Base-by-base conservation (phyloP, 495 filamentous ascomycete species). In the Penicillium diatomitis region DNA sequence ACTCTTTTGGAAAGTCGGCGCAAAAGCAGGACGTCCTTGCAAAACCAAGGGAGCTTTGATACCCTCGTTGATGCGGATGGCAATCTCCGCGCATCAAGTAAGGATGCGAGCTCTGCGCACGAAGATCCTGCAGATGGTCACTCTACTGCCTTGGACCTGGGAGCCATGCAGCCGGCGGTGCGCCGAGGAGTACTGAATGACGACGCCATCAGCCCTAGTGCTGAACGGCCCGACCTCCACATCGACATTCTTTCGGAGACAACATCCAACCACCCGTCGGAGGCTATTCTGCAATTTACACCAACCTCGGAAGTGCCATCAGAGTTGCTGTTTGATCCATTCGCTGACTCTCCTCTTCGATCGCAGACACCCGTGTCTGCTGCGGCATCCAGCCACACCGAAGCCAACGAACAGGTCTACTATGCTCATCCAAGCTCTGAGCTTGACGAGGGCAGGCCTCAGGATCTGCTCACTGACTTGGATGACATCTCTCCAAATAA, bases 51-150 rank as follows among this genome's bases (percentile, higher is more conserved):
- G 49, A 62, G 62, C 28, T 82, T 83, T 53, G 79, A 82, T 50
- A 55, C 75, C 12, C 53, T 83, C 2, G 77, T 83, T 35, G 76
- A 77, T 46, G 61, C 69, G 28, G 70, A 80, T 43, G 79, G 79
- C 5, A 67, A 60, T 38, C 62, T 83, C 41, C 64, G 64, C 31
- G 35, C 36, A 32, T 35, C 40, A 27, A 38, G 46, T 30, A 51
- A 44, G 41, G 11, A 52, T 6, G 51, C 49, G 9, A 38, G 4
- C 12, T 56, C 55, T 3, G 29, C 47, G 6, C 20, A 37, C 10
- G 32, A 8, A 20, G 51, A 46, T 6, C 20, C 52, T 3, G 48
- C 61, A 2, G 20, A 20, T 33, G 70, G 66, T 8, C 67, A 53
- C n/a, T 74, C 75, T 1, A 76, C 75, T 7, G 77, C 68, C 3